Conservation (phyloP, 1,284 basidiomycete species). For the Cutaneotrichosporon dermatis region DNA sequence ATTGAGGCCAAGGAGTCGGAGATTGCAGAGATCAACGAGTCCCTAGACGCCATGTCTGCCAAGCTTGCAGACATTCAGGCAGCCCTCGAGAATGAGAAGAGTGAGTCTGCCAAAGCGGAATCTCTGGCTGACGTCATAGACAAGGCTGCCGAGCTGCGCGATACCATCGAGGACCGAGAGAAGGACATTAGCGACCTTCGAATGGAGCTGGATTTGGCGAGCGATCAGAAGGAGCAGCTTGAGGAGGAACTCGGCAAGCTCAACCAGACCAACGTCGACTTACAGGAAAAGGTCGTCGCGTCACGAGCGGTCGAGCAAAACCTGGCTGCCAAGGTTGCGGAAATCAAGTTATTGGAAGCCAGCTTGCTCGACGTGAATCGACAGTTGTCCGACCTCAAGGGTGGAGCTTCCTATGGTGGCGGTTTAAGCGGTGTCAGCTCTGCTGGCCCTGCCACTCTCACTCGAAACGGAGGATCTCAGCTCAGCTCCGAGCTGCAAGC, state of each 20-base stretch:
- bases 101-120: not conserved
- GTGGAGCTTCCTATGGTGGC: not conserved
- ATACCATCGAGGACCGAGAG: not conserved
- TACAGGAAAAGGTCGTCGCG: slow-evolving; percentile 59
- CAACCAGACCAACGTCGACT: slow-evolving; percentile 66
- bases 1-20: slow-evolving; percentile 3
- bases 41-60: not conserved
- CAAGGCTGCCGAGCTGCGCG: not conserved
- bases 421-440: not conserved
- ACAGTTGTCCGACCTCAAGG: slow-evolving; percentile 68
- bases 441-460: not conserved
- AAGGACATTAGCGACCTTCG: not conserved
- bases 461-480: not conserved
- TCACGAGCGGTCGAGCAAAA: not conserved
- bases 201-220: not conserved
- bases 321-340: slow-evolving; percentile 55
- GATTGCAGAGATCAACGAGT: not conserved
- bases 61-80: not conserved
- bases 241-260: slow-evolving; percentile 63
- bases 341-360: slow-evolving; percentile 63
- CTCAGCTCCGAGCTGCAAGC: slow-evolving; percentile 3
- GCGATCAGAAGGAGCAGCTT: not conserved
- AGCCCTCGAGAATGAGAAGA: slow-evolving; percentile 1
- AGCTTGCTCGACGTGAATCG: slow-evolving; percentile 66
- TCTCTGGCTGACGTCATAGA: not conserved